These are phyloP conservation scores for Lenwebbia sp. DNA, from an alignment of 345 rosid genomes.

Conservation along the genomic window DNA sequence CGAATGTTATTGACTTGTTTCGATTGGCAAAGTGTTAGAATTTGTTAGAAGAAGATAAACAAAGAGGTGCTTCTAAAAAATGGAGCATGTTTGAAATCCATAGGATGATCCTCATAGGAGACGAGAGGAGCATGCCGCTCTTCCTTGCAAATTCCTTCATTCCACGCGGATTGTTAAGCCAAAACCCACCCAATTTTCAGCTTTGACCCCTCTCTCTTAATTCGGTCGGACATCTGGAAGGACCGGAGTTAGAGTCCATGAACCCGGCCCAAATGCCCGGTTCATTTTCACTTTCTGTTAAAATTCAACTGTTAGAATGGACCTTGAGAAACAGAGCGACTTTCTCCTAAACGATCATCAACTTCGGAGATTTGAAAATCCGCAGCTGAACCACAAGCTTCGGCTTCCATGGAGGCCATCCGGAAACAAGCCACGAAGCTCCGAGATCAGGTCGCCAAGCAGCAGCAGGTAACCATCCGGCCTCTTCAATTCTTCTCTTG, in stretches of 20 bases:
- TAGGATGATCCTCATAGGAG: neutral
- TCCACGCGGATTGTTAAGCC: neutral
- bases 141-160: neutral
- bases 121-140: neutral
- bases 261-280: neutral
- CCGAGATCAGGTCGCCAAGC: slow-evolving; percentile 95
- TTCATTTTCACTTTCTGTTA: neutral
- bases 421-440: slow-evolving; percentile 92
- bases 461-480: slow-evolving; percentile 62
- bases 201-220: neutral
- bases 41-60: neutral
- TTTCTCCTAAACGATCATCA: neutral
- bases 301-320: neutral
- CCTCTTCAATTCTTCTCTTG: neutral
- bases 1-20: neutral
- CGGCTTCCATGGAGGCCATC: slow-evolving; percentile 66
- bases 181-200: neutral
- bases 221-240: neutral
- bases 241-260: neutral
- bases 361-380: neutral
- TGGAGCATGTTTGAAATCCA: neutral
- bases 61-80: neutral
- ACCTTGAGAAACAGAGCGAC: neutral
- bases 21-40: neutral
- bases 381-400: neutral